A percentile compares a stretch with the other conserved stretches of the same genome.
Evolutionary conservation across 257 asterid species (phyloP).

Genomic region (Solanum ossicruentum): DNA sequence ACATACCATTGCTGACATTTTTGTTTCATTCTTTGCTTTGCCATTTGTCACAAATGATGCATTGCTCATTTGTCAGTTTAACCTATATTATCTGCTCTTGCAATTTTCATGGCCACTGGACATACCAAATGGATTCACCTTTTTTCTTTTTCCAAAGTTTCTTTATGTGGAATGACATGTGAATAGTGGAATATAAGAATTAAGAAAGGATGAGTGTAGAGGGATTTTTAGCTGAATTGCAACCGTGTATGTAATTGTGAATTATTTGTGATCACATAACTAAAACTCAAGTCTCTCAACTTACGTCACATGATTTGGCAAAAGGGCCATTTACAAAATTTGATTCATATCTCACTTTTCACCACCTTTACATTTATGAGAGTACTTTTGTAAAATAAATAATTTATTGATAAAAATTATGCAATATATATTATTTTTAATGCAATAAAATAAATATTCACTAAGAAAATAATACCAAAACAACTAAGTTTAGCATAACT

Average conservation of each 20-base stretch:
- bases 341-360: not conserved
- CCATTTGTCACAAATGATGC: constrained; percentile 3
- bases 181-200: not conserved
- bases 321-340: not conserved
- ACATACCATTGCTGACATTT: constrained; percentile 9
- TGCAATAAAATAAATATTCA: no score
- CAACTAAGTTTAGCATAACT: no score
- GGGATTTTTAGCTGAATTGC: not conserved
- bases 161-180: not conserved
- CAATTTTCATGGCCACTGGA: not conserved
- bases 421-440: no score
- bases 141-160: not conserved
- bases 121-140: not conserved
- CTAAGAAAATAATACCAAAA: no score
- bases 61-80: constrained; percentile 17
- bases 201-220: not conserved
- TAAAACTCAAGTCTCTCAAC: not conserved
- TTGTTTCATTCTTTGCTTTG: not conserved
- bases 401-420: no score
- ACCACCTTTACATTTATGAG: no score
- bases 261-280: not conserved
- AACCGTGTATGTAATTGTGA: not conserved
- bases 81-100: constrained; percentile 28
- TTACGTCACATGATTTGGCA: not conserved
- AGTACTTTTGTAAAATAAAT: no score